Percentiles rank a stretch among this genome's conserved stretches.
These are phyloP conservation scores for Beauveria medogensis DNA, from an alignment of 2,329 filamentous ascomycete genomes.

Conservation along the genomic window DNA sequence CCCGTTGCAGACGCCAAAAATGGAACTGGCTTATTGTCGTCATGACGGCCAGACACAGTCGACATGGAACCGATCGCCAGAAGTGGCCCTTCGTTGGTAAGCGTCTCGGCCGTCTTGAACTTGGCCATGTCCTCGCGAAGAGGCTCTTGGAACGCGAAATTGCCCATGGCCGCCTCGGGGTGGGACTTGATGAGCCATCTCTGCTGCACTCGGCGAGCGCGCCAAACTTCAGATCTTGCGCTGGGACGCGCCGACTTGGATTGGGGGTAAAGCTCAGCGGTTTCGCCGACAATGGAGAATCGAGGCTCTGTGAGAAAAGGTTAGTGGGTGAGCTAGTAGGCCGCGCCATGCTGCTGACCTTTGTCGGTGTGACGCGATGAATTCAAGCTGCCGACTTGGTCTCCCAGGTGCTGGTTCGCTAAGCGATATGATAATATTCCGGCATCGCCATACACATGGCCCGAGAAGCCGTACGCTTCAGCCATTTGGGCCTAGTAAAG, in stretches of 20 bases:
- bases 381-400: slow-evolving; percentile 22
- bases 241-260: slow-evolving; percentile 20
- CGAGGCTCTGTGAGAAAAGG: slow-evolving; percentile 19
- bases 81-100: slow-evolving; percentile 23
- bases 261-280: slow-evolving; percentile 26
- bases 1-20: slow-evolving; percentile 45
- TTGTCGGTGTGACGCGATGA: slow-evolving; percentile 22
- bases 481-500: slow-evolving; percentile 28
- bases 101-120: slow-evolving; percentile 21
- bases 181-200: slow-evolving; percentile 43
- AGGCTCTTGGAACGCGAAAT: slow-evolving; percentile 22
- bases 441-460: slow-evolving; percentile 26
- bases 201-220: slow-evolving; percentile 28
- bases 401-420: slow-evolving; percentile 16
- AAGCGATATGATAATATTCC: slow-evolving; percentile 25
- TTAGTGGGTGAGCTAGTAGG: not conserved
- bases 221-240: slow-evolving; percentile 20
- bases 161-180: slow-evolving; percentile 41
- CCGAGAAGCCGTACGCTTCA: slow-evolving; percentile 25
- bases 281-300: slow-evolving; percentile 25
- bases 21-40: slow-evolving; percentile 19
- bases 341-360: slow-evolving; percentile 14
- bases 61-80: slow-evolving; percentile 50
- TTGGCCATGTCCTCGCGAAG: slow-evolving; percentile 30
- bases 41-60: slow-evolving; percentile 27